These are phyloP conservation scores for Primulina tabacum DNA, from an alignment of 257 asterid species.

Conservation along the genomic window DNA sequence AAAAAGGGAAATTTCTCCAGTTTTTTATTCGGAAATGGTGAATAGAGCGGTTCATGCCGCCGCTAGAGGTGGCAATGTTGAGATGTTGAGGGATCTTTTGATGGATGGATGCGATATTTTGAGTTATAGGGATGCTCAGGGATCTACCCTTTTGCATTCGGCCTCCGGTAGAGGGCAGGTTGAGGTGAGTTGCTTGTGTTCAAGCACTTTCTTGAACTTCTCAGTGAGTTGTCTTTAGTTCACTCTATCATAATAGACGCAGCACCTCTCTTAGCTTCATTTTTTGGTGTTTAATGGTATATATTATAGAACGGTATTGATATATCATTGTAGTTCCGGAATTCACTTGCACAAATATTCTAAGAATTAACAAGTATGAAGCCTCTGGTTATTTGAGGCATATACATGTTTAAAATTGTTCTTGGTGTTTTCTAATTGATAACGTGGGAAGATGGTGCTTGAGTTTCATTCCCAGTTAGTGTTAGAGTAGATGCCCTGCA, in stretches of 20 bases:
- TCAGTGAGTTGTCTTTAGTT: not conserved
- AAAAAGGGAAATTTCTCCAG: constrained; percentile 34
- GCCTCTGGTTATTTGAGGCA: not conserved
- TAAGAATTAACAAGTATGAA: not conserved
- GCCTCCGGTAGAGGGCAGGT: constrained; percentile 76
- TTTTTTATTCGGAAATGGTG: constrained; percentile 51
- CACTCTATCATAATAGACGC: not conserved
- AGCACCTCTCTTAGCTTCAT: not conserved
- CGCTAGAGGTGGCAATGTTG: constrained; percentile 81
- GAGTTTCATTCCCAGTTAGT: not conserved
- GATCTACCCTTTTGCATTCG: constrained; percentile 74
- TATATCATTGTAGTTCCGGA: not conserved
- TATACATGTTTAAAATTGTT: not conserved
- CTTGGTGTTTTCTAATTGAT: not conserved
- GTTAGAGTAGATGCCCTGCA: too few species aligned
- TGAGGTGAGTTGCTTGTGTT: constrained; percentile 46
- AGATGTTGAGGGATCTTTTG: constrained; percentile 57
- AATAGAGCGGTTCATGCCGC: constrained; percentile 80
- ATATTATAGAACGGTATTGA: not conserved
- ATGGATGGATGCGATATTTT: constrained; percentile 51
- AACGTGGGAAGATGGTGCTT: not conserved
- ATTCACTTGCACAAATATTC: not conserved
- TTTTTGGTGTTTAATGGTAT: not conserved
- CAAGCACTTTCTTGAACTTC: not conserved
- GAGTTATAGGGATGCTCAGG: constrained; percentile 64